A percentile compares a stretch with the other conserved stretches of the same genome.
phyloP scores from a whole-genome alignment of 768 basidiomycete genomes.

The Tricholoma hemisulphureum region DNA sequence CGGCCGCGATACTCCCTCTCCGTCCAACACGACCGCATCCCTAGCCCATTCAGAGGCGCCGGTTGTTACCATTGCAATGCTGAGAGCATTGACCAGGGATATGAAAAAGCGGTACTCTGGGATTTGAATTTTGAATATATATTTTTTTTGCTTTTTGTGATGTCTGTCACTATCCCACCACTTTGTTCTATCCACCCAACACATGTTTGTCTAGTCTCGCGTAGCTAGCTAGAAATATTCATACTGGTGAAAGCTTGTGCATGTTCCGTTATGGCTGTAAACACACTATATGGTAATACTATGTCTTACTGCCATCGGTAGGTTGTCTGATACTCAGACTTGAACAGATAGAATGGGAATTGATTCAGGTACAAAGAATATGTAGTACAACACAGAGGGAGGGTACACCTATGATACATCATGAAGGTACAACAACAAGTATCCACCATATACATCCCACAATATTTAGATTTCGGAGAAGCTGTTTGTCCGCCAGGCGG shows the following conservation, averaged over 20 bases:
- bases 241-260: no score
- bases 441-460: background rate
- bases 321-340: no score
- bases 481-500: background rate
- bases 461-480: background rate
- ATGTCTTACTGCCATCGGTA: no score
- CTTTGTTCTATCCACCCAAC: background rate
- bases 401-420: background rate
- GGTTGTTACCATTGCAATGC: constrained; percentile 61
- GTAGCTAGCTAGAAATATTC: no score
- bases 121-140: constrained; percentile 8
- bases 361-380: background rate
- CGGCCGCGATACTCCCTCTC: constrained; percentile 42
- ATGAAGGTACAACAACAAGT: background rate
- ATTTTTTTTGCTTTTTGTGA: background rate
- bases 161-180: background rate
- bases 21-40: constrained; percentile 44
- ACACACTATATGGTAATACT: no score
- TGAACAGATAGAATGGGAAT: no score
- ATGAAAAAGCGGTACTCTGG: constrained; percentile 47
- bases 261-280: no score
- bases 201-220: no score
- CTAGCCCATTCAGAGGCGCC: constrained; percentile 31
- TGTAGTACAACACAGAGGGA: background rate
- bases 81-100: constrained; percentile 57